Evolutionary conservation across 2,329 filamentous ascomycete species (phyloP), one percentile per base, ranked within the genome.

Genomic region (Beauveria rudraprayagi): DNA sequence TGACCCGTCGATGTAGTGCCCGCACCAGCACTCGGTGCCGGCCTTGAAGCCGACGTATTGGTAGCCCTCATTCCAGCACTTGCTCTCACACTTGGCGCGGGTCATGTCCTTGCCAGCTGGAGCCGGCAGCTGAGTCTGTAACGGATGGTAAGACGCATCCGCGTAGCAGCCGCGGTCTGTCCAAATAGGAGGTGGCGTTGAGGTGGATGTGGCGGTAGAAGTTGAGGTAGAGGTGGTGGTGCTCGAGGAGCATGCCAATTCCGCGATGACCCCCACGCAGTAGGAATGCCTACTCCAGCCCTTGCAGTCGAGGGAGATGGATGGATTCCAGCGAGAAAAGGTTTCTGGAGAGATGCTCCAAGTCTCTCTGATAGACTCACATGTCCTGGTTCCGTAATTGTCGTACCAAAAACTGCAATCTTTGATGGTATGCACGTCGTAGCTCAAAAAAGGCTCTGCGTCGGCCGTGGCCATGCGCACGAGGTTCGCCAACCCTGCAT

Each of bases 1-100:
- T 0, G 5, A 14, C 10, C 56, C 56, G 2, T 53, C 5, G 0
- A 60, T 48, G 30, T 53, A 60, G 2, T 53, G 16, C 1, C 56
- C 56, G 37, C 56, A 60, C 56, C 56, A 60, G 37, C 56, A 60
- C n/a, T 60, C 48, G 11, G 37, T 44, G n/a, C 56, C 48, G 4
- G 56, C 47, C 24, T 60, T 60, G n/a, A 44, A 52, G 11, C 56
- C 56, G 48, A 46, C 56, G 22, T 17, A 60, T n/a, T 34, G 10
- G 24, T 60, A 53, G n/a, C 56, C 56, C 4, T 9, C 56, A 2
- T 1, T 22, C 56, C 56, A 60, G 56, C 56, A 60, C 7, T 17
- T 3, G 14, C 26, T n/a, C 47, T 60, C 26, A 3, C 56, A 60
- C 37, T 52, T 43, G 24, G 8, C 5, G 47, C 56, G 56, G 6